Evolutionary conservation across 192 early-diverging fungal species (phyloP).

Genomic region (Endogone sp.): DNA sequence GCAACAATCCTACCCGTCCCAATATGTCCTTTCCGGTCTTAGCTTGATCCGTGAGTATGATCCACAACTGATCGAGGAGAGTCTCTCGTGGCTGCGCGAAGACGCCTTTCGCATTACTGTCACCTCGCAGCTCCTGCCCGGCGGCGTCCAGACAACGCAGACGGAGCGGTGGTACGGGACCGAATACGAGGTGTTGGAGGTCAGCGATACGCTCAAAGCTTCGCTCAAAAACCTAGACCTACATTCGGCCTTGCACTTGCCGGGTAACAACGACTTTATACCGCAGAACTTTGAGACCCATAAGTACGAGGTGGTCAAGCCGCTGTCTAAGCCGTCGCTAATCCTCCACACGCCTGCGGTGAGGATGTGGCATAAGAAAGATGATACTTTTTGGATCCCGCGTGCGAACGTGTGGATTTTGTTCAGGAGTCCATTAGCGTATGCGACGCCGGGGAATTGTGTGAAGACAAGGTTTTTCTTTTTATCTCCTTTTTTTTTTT

Average conservation of each 20-base stretch:
- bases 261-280: constrained; percentile 79
- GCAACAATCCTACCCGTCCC: constrained; percentile 71
- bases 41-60: constrained; percentile 66
- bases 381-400: constrained; percentile 90
- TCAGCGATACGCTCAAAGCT: constrained; percentile 50
- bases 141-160: constrained; percentile 37
- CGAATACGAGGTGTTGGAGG: constrained; percentile 63
- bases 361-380: constrained; percentile 93
- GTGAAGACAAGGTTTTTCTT: constrained; percentile 45
- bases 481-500: neutral
- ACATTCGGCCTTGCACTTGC: constrained; percentile 62
- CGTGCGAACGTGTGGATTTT: constrained; percentile 76
- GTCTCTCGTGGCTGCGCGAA: constrained; percentile 52
- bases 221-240: constrained; percentile 31
- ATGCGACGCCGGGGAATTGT: constrained; percentile 69
- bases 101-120: constrained; percentile 61
- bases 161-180: constrained; percentile 81
- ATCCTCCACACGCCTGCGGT: constrained; percentile 51
- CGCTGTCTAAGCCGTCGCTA: constrained; percentile 39
- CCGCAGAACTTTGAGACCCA: constrained; percentile 77
- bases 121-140: constrained; percentile 33
- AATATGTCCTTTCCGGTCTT: constrained; percentile 62
- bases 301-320: constrained; percentile 28
- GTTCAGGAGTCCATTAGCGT: constrained; percentile 68
- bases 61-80: constrained; percentile 57